Conservation (phyloP, 176 grass and related monocot genomes). For the Neostapfia colusana region DNA sequence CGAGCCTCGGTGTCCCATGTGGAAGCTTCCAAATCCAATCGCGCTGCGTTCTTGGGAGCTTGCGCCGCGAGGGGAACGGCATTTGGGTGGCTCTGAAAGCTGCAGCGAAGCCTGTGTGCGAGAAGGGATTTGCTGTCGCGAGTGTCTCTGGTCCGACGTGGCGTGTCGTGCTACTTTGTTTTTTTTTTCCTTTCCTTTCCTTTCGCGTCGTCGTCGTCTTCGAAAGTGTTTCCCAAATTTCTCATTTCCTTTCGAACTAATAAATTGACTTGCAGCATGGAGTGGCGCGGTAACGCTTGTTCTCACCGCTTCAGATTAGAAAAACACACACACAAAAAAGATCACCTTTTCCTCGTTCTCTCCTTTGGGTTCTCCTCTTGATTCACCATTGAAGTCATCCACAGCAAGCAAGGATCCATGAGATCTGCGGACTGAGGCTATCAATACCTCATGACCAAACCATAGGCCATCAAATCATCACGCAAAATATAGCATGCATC, state of each 20-base stretch:
- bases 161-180: neutral
- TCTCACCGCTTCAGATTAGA: no score
- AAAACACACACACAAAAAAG: no score
- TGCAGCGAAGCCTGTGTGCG: conserved; percentile 37
- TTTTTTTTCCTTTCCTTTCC: conserved; percentile 18
- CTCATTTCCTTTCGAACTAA: neutral
- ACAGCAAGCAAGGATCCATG: no score
- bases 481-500: conserved; percentile 1
- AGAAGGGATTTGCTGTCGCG: neutral
- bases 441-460: no score
- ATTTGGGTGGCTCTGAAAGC: conserved; percentile 59
- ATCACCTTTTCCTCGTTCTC: no score
- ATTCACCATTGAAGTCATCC: no score
- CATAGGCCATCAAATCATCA: neutral
- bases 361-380: no score
- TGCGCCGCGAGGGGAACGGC: conserved; percentile 28
- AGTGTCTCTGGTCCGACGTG: conserved; percentile 18
- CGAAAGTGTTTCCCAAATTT: neutral
- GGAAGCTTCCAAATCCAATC: conserved; percentile 48
- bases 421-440: no score
- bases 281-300: no score
- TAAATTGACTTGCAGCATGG: no score
- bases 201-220: neutral
- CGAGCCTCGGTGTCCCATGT: conserved; percentile 30
- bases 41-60: conserved; percentile 22